phyloP scores from a whole-genome alignment of 2,329 filamentous ascomycete genomes.

The Fusarium irregulare region DNA sequence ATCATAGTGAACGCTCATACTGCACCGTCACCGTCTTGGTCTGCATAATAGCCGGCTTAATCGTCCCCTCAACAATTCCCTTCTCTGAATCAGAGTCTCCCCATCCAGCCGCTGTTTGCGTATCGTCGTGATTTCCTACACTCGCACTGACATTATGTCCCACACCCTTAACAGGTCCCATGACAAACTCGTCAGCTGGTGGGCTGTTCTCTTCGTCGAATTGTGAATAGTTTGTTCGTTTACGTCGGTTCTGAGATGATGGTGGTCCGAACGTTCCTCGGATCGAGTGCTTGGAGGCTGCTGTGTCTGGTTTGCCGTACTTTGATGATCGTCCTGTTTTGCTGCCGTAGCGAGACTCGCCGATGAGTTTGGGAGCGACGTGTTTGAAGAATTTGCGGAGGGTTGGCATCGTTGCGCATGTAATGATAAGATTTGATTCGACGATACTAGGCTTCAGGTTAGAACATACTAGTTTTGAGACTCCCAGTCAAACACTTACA shows the following conservation, averaged over 20 bases:
- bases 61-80: slow-evolving; percentile 23
- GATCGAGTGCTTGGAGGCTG: slow-evolving; percentile 18
- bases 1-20: slow-evolving; percentile 20
- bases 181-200: slow-evolving; percentile 7
- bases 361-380: slow-evolving; percentile 50
- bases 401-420: slow-evolving; percentile 56
- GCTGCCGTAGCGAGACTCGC: slow-evolving; percentile 42
- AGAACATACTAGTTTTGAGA: neutral
- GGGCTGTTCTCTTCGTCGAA: slow-evolving; percentile 31
- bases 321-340: slow-evolving; percentile 32
- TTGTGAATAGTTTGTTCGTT: slow-evolving; percentile 37
- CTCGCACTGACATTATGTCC: slow-evolving; percentile 22
- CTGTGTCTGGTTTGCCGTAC: slow-evolving; percentile 30
- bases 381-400: slow-evolving; percentile 55
- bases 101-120: slow-evolving; percentile 17
- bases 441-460: slow-evolving; percentile 35
- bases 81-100: slow-evolving; percentile 40
- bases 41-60: slow-evolving; percentile 38
- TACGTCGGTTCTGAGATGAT: slow-evolving; percentile 29
- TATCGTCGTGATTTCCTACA: slow-evolving; percentile 31
- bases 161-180: slow-evolving; percentile 26
- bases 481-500: slow-evolving; percentile 32
- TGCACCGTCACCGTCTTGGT: slow-evolving; percentile 42
- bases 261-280: slow-evolving; percentile 9
- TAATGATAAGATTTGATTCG: slow-evolving; percentile 55